These are phyloP conservation scores for Davidsoniella eucalypti DNA, from an alignment of 2,329 filamentous ascomycete genomes.

Conservation along the genomic window DNA sequence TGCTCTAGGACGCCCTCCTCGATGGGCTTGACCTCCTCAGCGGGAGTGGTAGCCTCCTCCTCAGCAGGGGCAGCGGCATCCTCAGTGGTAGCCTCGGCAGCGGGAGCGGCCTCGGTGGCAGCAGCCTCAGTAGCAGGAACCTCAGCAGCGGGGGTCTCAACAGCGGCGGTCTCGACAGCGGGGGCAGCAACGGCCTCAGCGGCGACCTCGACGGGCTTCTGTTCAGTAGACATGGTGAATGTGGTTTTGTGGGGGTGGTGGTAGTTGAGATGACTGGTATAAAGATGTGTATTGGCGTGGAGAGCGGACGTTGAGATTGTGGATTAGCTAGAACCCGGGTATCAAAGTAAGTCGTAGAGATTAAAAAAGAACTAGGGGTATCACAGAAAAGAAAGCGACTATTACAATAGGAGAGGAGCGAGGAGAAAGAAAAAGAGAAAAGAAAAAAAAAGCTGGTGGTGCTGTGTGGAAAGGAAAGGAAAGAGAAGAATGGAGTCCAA, in stretches of 20 bases:
- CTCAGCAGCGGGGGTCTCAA: conserved; percentile 24
- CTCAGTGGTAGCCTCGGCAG: conserved; percentile 28
- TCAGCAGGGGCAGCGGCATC: conserved; percentile 21
- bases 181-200: conserved; percentile 24
- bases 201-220: conserved; percentile 48
- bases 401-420: conserved; percentile 23
- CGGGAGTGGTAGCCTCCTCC: conserved; percentile 24
- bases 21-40: conserved; percentile 35
- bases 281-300: conserved; percentile 12
- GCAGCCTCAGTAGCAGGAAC: conserved; percentile 18
- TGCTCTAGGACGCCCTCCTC: conserved; percentile 75
- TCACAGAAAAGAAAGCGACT: conserved; percentile 22
- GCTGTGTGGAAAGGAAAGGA: conserved; percentile 18
- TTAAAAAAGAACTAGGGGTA: conserved; percentile 18
- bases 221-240: conserved; percentile 54
- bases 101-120: conserved; percentile 26
- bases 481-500: conserved; percentile 21
- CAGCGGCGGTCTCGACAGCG: conserved; percentile 20
- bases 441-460: conserved; percentile 19
- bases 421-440: conserved; percentile 34
- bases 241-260: conserved; percentile 11
- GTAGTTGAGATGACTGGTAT: conserved; percentile 17
- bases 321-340: conserved; percentile 13
- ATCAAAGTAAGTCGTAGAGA: conserved; percentile 13
- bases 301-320: not conserved